Evolutionary conservation across 495 filamentous ascomycete genomes (phyloP).

Genomic region (Elaphomyces granulatus): DNA sequence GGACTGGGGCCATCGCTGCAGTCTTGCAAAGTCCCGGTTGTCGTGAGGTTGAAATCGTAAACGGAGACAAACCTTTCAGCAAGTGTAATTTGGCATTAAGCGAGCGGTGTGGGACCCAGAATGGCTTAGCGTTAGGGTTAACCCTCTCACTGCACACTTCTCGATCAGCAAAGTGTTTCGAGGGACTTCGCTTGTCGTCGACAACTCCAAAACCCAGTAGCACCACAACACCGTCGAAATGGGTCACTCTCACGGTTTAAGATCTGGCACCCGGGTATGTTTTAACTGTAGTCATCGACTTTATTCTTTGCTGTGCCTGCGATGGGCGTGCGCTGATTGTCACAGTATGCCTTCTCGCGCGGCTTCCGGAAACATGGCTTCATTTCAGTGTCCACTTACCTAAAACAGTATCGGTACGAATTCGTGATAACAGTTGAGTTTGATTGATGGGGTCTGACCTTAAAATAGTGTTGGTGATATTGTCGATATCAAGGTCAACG

Average conservation of each 20-base stretch:
- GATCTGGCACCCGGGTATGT: slow-evolving; percentile 79
- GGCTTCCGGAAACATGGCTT: slow-evolving; percentile 85
- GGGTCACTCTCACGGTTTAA: slow-evolving; percentile 94
- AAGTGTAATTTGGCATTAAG: slow-evolving; percentile 8
- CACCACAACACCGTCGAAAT: slow-evolving; percentile 47
- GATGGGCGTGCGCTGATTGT: slow-evolving; percentile 3
- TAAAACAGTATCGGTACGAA: slow-evolving; percentile 72
- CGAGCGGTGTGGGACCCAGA: slow-evolving; percentile 14
- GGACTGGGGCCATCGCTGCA: slow-evolving; percentile 40
- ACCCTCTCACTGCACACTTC: slow-evolving; percentile 18
- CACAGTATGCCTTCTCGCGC: slow-evolving; percentile 79
- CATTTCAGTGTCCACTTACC: slow-evolving; percentile 82
- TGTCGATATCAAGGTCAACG: slow-evolving; percentile 92
- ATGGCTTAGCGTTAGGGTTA: slow-evolving; percentile 12
- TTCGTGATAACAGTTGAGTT: not conserved
- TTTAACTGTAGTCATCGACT: too few relatives aligned
- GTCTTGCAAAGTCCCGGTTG: slow-evolving; percentile 18
- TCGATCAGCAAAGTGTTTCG: slow-evolving; percentile 13
- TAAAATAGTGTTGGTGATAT: slow-evolving; percentile 80
- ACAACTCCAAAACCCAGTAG: slow-evolving; percentile 22
- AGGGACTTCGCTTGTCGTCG: slow-evolving; percentile 18
- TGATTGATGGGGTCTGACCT: slow-evolving; percentile 9
- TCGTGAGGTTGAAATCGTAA: slow-evolving; percentile 13
- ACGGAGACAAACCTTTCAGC: slow-evolving; percentile 10
- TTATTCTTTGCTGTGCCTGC: too few relatives aligned